Percentiles rank a stretch among this genome's conserved stretches.
Evolutionary conservation across 2,329 filamentous ascomycete species (phyloP).

Genomic region (Penicillium sp.): DNA sequence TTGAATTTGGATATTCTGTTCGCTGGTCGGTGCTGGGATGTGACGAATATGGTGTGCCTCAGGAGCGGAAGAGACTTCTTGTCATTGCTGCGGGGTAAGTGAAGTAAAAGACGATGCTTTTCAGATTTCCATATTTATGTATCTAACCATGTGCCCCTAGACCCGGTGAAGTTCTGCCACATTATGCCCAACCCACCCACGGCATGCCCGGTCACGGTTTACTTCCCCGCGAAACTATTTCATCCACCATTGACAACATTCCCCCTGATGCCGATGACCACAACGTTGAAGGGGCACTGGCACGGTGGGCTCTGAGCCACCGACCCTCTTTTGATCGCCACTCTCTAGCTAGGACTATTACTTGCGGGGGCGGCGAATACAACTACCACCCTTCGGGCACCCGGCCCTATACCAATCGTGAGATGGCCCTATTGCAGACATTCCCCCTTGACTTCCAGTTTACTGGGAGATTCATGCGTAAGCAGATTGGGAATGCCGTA

Average conservation of each 20-base stretch:
- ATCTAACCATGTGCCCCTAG: conserved; percentile 41
- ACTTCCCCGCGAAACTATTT: conserved; percentile 41
- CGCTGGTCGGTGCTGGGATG: conserved; percentile 62
- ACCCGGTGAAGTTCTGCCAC: conserved; percentile 67
- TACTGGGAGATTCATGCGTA: conserved; percentile 39
- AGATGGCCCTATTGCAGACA: conserved; percentile 66
- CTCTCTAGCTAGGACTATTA: conserved; percentile 60
- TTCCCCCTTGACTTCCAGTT: conserved; percentile 66
- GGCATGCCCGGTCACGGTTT: conserved; percentile 31
- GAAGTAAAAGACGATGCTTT: not conserved
- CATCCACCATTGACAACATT: conserved; percentile 41
- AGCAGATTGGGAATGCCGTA: conserved; percentile 77
- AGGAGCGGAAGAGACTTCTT: conserved; percentile 49
- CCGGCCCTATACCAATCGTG: conserved; percentile 63
- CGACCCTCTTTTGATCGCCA: conserved; percentile 44
- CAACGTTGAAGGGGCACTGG: conserved; percentile 30
- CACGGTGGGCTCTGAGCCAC: conserved; percentile 25
- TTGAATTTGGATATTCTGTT: conserved; percentile 64
- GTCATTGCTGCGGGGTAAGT: conserved; percentile 54
- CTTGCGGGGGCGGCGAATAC: conserved; percentile 56
- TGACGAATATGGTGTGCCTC: conserved; percentile 50
- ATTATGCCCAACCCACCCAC: conserved; percentile 64
- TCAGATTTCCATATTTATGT: not conserved
- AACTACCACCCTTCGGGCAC: conserved; percentile 65
- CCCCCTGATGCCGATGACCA: conserved; percentile 44